These are phyloP conservation scores for Piper betle DNA, from an alignment of 164 flowering plant species.

Conservation along the genomic window DNA sequence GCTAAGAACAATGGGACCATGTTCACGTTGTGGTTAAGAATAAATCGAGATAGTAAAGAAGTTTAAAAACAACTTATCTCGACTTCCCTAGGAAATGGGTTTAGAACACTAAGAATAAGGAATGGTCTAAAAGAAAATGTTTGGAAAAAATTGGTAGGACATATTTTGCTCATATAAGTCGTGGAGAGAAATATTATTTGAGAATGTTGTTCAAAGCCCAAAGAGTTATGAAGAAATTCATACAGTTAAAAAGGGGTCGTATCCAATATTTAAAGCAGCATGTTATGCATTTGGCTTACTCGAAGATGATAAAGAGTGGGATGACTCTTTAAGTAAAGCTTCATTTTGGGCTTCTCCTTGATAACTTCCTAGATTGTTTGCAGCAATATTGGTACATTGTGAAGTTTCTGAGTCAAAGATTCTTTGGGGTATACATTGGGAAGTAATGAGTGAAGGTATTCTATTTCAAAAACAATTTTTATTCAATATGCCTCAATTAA, in stretches of 20 bases:
- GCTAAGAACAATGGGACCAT: too few relatives aligned
- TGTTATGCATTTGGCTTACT: background rate
- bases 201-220: background rate
- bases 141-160: background rate
- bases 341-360: too few relatives aligned
- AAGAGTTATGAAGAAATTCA: background rate
- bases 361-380: too few relatives aligned
- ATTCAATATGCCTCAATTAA: background rate
- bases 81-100: background rate
- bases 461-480: background rate
- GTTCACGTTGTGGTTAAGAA: background rate
- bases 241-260: background rate
- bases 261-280: background rate
- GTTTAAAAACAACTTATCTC: background rate
- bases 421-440: background rate
- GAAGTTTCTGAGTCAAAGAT: too few relatives aligned
- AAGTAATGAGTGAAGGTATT: background rate
- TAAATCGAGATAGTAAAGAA: background rate
- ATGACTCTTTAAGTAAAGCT: background rate
- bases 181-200: background rate
- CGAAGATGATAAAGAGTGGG: background rate
- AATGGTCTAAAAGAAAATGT: background rate
- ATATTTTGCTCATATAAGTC: background rate
- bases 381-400: too few relatives aligned
- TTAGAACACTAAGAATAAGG: background rate